Base-by-base conservation (phyloP, 306 rosid species). In the Cajanus cajan region DNA sequence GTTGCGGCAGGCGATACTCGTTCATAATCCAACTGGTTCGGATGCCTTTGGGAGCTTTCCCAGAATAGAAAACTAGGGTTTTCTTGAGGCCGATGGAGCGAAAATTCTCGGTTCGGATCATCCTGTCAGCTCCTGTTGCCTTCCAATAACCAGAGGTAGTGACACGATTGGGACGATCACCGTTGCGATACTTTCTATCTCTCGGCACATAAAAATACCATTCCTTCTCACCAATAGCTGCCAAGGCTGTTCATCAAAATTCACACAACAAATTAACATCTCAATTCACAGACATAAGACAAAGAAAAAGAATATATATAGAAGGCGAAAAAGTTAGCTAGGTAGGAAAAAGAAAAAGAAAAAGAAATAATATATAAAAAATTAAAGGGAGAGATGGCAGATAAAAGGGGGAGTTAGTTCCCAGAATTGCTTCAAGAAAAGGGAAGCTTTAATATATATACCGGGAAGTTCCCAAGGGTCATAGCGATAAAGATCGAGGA, bases 391-490 rank as follows among this genome's bases (percentile, higher is more conserved):
- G 55, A 62, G 55, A 62, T 69, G 52, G 21, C 40, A 25, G 47
- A 63, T 33, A 28, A 55, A 48, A 37, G n/a, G 40, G 44, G 41
- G 54, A n/a, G 59, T 57, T 43, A 65, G 25, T 16, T 78, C 31
- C 31, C 71, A 64, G 79, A 64, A 86, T 83, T 86, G 69, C 84
- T 74, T 85, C 15, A 34, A 16, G 73, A 45, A 61, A 73, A 75
- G 87, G 81, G 85, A 70, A 82, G 62, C n/a, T 57, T 47, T 25
- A 21, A 55, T 54, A 45, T 45, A 75, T 36, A 57, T 87, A 96
- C 99, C 99, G 55, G 99, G 99, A 82, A 96, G 98, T 40, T 96
- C 99, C 99, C 99, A 96, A 73, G 99, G 99, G 96, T 96, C 99
- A 54, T 93, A 96, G 92, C 96, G 97, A 88, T 96, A 96, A 71